phyloP scores from a whole-genome alignment of 2,329 filamentous ascomycete genomes.

The Scedosporium apiospermum region DNA sequence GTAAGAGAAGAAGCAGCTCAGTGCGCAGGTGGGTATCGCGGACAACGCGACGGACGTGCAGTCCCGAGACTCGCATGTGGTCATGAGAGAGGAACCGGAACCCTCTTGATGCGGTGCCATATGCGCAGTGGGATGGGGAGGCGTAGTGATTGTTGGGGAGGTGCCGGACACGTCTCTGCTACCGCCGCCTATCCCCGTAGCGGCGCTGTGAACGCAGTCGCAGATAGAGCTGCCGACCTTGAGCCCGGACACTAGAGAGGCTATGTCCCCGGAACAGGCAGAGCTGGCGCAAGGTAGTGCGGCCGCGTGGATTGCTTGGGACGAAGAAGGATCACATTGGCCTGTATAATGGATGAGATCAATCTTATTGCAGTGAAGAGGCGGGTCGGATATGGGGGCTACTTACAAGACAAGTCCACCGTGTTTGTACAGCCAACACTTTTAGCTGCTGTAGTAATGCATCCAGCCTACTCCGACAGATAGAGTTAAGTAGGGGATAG shows the following conservation, averaged over 20 bases:
- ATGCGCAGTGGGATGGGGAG: background rate
- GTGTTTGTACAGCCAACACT: background rate
- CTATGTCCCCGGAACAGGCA: background rate
- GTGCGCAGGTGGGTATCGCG: conserved; percentile 17
- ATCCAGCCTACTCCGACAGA: background rate
- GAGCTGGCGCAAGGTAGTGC: background rate
- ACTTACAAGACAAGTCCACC: conserved; percentile 3
- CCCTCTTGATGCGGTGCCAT: background rate
- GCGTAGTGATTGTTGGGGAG: background rate
- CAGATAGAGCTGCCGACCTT: background rate
- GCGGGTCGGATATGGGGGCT: background rate
- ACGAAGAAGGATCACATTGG: background rate
- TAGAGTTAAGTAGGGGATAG: no score
- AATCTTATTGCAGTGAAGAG: background rate
- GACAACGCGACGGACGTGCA: conserved; percentile 17
- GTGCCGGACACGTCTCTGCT: background rate
- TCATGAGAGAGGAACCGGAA: background rate
- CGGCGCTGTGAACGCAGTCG: background rate
- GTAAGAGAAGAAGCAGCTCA: conserved; percentile 13
- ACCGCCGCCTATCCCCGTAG: background rate
- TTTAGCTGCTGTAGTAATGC: background rate
- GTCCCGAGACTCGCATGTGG: conserved; percentile 6
- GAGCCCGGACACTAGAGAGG: background rate
- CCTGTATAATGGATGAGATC: background rate
- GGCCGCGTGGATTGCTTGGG: background rate